Conservation (phyloP, 345 rosid species). For the Lumnitzera littorea region DNA sequence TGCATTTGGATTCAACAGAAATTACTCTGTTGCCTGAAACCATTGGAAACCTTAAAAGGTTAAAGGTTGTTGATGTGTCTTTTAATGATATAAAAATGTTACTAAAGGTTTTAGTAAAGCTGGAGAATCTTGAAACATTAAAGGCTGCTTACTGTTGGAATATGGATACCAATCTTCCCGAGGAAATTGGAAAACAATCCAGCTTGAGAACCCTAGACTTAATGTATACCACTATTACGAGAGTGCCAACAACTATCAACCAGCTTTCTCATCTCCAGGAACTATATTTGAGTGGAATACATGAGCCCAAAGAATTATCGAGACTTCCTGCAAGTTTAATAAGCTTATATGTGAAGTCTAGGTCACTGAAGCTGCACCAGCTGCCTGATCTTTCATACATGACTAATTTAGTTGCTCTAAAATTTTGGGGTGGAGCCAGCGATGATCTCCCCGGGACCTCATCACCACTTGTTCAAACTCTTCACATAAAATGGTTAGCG, state of each 20-base stretch:
- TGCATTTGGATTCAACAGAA: no score
- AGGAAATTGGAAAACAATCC: neutral
- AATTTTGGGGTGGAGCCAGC: no score
- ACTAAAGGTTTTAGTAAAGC: neutral
- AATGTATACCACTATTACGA: neutral
- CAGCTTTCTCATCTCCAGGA: neutral
- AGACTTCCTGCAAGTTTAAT: neutral
- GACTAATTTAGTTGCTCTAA: neutral
- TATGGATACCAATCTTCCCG: neutral
- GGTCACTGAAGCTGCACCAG: neutral
- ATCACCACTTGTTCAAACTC: neutral
- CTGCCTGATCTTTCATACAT: neutral
- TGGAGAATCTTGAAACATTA: neutral
- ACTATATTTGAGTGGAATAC: no score
- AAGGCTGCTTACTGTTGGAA: neutral
- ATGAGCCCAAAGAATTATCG: no score
- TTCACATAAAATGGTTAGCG: neutral
- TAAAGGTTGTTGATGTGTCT: neutral
- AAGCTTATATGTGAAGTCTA: neutral
- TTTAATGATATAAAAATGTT: neutral
- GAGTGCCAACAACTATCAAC: neutral
- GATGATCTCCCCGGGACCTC: no score
- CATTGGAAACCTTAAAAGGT: neutral
- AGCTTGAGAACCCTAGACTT: neutral
- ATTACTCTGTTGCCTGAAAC: no score